A percentile compares a stretch with the other conserved stretches of the same genome.
Conservation (phyloP, 331 rosid genomes). For the Dryas integrifolia region DNA sequence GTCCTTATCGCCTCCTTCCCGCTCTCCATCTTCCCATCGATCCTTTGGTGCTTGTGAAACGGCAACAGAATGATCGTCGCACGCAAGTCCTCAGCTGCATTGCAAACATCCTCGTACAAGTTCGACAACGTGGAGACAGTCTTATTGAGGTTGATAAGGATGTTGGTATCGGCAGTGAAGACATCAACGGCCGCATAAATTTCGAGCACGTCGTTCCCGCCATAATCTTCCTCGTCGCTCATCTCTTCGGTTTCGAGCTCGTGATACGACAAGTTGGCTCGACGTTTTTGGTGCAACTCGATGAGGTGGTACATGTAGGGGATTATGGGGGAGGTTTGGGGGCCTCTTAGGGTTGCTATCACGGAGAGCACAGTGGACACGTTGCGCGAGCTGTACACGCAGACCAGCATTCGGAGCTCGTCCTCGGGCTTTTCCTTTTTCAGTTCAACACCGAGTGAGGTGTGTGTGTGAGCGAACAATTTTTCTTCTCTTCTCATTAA, state of each 20-base stretch:
- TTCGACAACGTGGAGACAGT: slow-evolving; percentile 56
- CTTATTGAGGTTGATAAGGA: slow-evolving; percentile 50
- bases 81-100: slow-evolving; percentile 65
- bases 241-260: slow-evolving; percentile 63
- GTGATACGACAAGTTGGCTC: slow-evolving; percentile 60
- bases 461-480: slow-evolving; percentile 51
- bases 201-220: slow-evolving; percentile 77
- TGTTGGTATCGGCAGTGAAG: slow-evolving; percentile 55
- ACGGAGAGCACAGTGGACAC: slow-evolving; percentile 51
- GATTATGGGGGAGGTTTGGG: slow-evolving; percentile 39
- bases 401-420: slow-evolving; percentile 63
- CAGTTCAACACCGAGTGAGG: slow-evolving; percentile 41
- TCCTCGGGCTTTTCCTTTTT: slow-evolving; percentile 33
- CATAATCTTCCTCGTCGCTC: slow-evolving; percentile 71
- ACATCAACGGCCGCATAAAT: slow-evolving; percentile 63
- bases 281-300: slow-evolving; percentile 64
- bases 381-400: slow-evolving; percentile 86
- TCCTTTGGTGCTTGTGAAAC: slow-evolving; percentile 83
- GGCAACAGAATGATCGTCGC: slow-evolving; percentile 60
- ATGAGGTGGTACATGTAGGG: slow-evolving; percentile 64
- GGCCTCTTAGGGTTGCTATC: slow-evolving; percentile 54
- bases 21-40: slow-evolving; percentile 82
- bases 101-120: slow-evolving; percentile 79
- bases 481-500: slow-evolving; percentile 57
- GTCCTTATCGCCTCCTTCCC: slow-evolving; percentile 76